phyloP scores from a whole-genome alignment of 2,329 filamentous ascomycete species.

The Xylaria sp. region DNA sequence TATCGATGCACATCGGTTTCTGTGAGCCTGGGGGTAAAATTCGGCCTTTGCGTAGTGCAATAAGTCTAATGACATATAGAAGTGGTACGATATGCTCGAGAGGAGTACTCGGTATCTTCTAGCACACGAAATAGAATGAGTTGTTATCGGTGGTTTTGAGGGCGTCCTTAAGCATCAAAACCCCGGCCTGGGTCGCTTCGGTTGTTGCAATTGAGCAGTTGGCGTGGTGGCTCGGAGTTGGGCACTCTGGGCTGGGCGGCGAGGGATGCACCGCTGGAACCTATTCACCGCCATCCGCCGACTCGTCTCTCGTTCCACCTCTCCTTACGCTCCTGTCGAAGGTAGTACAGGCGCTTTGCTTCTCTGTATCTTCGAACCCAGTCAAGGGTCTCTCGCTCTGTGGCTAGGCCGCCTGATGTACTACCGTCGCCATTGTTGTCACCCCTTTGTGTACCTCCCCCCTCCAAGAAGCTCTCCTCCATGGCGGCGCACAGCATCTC shows the following conservation, averaged over 20 bases:
- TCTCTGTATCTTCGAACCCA: constrained; percentile 87
- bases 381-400: constrained; percentile 84
- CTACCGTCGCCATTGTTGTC: constrained; percentile 21
- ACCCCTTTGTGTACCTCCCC: constrained; percentile 47
- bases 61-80: background rate
- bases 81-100: background rate
- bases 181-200: background rate
- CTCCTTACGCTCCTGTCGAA: constrained; percentile 86
- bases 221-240: background rate
- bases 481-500: constrained; percentile 82
- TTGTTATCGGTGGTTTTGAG: background rate
- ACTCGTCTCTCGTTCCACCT: constrained; percentile 97
- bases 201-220: background rate
- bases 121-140: background rate
- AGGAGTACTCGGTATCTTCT: background rate
- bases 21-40: background rate
- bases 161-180: background rate
- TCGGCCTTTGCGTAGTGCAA: background rate
- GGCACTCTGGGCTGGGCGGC: background rate
- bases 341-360: constrained; percentile 80
- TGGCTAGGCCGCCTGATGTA: constrained; percentile 62
- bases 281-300: constrained; percentile 84
- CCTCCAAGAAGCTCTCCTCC: constrained; percentile 92
- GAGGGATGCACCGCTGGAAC: background rate
- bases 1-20: background rate